phyloP scores from a whole-genome alignment of 1,139 yeast genomes.

The Saccharomycopsis hybrid region DNA sequence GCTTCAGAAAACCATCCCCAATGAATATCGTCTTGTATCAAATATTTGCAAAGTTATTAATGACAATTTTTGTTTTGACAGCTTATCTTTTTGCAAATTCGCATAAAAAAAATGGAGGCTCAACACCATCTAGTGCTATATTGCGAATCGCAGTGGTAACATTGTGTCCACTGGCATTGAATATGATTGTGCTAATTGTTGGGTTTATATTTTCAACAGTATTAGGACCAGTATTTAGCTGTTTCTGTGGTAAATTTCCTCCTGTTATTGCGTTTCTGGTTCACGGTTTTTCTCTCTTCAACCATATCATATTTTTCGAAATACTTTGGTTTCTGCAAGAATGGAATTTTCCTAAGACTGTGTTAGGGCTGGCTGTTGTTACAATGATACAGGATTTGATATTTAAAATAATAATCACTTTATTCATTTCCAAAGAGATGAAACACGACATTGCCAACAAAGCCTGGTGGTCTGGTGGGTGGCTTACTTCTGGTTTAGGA shows the following conservation, averaged over 20 bases:
- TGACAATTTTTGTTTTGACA: conserved; percentile 37
- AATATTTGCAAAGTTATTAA: conserved; percentile 42
- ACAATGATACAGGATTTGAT: conserved; percentile 50
- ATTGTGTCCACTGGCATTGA: conserved; percentile 46
- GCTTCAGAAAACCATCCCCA: conserved; percentile 38
- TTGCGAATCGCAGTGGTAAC: conserved; percentile 46
- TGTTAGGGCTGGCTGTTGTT: conserved; percentile 53
- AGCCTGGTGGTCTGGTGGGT: conserved; percentile 87
- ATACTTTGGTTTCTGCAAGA: conserved; percentile 57
- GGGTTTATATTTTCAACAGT: conserved; percentile 43
- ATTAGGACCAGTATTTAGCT: conserved; percentile 38
- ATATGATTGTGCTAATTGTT: conserved; percentile 37
- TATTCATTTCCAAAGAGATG: conserved; percentile 54
- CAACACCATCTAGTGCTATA: conserved; percentile 46
- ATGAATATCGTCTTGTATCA: conserved; percentile 48
- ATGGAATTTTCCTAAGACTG: conserved; percentile 51
- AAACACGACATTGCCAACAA: conserved; percentile 48
- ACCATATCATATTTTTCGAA: conserved; percentile 52
- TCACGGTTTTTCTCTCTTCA: conserved; percentile 45
- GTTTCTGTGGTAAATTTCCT: conserved; percentile 35
- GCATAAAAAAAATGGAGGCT: conserved; percentile 53
- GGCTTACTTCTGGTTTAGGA: conserved; percentile 60
- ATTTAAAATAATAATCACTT: conserved; percentile 39
- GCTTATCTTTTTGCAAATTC: conserved; percentile 69
- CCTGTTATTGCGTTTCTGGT: conserved; percentile 44